These are phyloP conservation scores for Paecilomyces sp. DNA, from an alignment of 2,329 filamentous ascomycete species.

Conservation along the genomic window DNA sequence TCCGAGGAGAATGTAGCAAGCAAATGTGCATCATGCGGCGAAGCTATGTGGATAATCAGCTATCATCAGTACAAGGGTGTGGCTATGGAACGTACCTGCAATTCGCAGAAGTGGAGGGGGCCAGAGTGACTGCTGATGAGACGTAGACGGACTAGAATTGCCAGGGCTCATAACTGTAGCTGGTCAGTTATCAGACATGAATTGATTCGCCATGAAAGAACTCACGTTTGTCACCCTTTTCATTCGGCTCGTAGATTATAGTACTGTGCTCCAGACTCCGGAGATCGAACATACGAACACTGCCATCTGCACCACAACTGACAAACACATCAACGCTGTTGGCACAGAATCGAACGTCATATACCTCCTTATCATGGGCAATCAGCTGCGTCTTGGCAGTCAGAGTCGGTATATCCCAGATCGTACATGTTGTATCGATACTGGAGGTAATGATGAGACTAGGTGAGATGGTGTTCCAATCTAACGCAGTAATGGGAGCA, in stretches of 20 bases:
- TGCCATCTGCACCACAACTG: slow-evolving; percentile 93
- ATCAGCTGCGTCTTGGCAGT: slow-evolving; percentile 98
- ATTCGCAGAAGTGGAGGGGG: slow-evolving; percentile 49
- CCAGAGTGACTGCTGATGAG: slow-evolving; percentile 48
- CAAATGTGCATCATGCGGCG: slow-evolving; percentile 89
- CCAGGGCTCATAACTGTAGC: slow-evolving; percentile 40
- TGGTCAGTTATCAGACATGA: slow-evolving; percentile 1
- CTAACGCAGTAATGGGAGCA: slow-evolving; percentile 87
- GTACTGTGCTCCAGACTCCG: slow-evolving; percentile 95
- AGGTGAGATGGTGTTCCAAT: slow-evolving; percentile 96
- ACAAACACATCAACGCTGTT: slow-evolving; percentile 99
- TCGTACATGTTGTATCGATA: slow-evolving; percentile 98
- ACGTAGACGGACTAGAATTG: slow-evolving; percentile 63
- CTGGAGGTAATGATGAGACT: slow-evolving; percentile 98
- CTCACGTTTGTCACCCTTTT: slow-evolving; percentile 67
- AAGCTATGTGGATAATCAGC: slow-evolving; percentile 47
- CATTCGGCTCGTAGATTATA: slow-evolving; percentile 96
- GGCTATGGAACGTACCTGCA: slow-evolving; percentile 26
- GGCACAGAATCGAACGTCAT: slow-evolving; percentile 95
- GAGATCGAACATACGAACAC: slow-evolving; percentile 97
- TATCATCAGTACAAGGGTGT: neutral
- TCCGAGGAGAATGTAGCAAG: slow-evolving; percentile 96
- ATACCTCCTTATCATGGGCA: slow-evolving; percentile 98
- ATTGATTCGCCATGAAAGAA: slow-evolving; percentile 4
- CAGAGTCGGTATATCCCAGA: slow-evolving; percentile 97